phyloP scores from a whole-genome alignment of 495 filamentous ascomycete genomes.

The Penicillium herquei region DNA sequence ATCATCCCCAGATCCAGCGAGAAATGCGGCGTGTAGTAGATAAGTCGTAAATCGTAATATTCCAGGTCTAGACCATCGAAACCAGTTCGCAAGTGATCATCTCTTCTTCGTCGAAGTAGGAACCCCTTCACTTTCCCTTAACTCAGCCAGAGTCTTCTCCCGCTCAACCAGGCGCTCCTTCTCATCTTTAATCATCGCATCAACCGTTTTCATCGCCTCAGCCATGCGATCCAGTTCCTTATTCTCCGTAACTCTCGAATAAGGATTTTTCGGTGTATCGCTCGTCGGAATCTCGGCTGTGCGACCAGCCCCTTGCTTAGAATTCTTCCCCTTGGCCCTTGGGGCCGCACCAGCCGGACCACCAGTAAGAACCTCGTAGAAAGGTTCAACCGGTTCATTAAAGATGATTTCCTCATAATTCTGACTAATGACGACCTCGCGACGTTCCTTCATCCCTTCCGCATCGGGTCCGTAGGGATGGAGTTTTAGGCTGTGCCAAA shows the following conservation, averaged over 20 bases:
- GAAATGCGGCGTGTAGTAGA: not conserved
- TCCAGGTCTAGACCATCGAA: too few relatives aligned
- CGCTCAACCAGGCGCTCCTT: slow-evolving; percentile 61
- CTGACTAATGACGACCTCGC: slow-evolving; percentile 68
- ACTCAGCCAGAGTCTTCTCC: slow-evolving; percentile 59
- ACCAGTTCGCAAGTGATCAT: slow-evolving; percentile 20
- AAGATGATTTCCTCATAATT: slow-evolving; percentile 90
- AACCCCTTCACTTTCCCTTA: slow-evolving; percentile 56
- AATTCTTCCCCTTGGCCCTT: slow-evolving; percentile 48
- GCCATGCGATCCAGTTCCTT: slow-evolving; percentile 60
- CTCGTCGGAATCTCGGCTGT: slow-evolving; percentile 69
- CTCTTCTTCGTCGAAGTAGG: slow-evolving; percentile 42
- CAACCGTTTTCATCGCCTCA: slow-evolving; percentile 64
- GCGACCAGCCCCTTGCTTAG: slow-evolving; percentile 51
- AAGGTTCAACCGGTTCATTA: slow-evolving; percentile 90
- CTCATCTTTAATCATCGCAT: slow-evolving; percentile 68
- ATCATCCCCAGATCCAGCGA: not conserved
- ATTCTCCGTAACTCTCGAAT: slow-evolving; percentile 70
- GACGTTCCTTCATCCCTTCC: slow-evolving; percentile 64
- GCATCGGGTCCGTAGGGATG: slow-evolving; percentile 85
- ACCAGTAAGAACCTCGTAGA: slow-evolving; percentile 77
- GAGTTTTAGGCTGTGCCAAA: slow-evolving; percentile 86
- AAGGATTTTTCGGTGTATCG: slow-evolving; percentile 65
- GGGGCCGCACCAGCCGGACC: slow-evolving; percentile 41
- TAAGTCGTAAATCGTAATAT: too few relatives aligned